Conservation (phyloP, 2,329 filamentous ascomycete species). For the Harringtonia aguacate region DNA sequence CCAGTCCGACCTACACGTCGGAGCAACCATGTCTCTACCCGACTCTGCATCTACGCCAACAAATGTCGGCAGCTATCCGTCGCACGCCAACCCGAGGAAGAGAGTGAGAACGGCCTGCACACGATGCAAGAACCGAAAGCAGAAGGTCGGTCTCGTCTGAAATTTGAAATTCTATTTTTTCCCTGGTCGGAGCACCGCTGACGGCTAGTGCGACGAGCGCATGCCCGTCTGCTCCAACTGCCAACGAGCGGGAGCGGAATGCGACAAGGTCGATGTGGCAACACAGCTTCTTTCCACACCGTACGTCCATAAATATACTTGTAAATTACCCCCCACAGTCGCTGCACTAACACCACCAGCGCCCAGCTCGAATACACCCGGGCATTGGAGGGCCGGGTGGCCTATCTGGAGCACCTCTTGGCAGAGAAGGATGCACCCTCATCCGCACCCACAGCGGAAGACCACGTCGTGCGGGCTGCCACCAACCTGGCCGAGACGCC, state of each 20-base stretch:
- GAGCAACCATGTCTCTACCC: neutral
- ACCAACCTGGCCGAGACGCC: too few species aligned
- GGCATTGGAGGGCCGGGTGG: slow-evolving; percentile 3
- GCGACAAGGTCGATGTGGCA: slow-evolving; percentile 4
- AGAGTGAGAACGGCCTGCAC: slow-evolving; percentile 63
- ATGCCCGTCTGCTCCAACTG: slow-evolving; percentile 7
- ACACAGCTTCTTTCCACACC: slow-evolving; percentile 2
- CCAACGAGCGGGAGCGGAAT: slow-evolving; percentile 1
- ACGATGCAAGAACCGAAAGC: slow-evolving; percentile 71
- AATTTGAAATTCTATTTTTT: too few species aligned
- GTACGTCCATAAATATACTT: too few species aligned
- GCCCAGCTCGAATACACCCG: neutral
- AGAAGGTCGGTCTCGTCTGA: too few species aligned
- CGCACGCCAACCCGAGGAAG: slow-evolving; percentile 47
- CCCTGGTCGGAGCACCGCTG: too few species aligned
- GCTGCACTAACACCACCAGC: too few species aligned
- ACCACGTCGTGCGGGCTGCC: neutral
- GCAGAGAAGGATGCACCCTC: neutral
- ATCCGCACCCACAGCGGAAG: neutral
- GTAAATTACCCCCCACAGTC: too few species aligned
- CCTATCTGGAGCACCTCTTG: slow-evolving; percentile 1
- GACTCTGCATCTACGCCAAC: neutral
- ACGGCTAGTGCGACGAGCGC: slow-evolving; percentile 5
- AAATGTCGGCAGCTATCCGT: neutral
- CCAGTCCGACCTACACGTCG: too few species aligned